Evolutionary conservation across 1,284 basidiomycete species (phyloP).

Genomic region (Coniophora puteana): DNA sequence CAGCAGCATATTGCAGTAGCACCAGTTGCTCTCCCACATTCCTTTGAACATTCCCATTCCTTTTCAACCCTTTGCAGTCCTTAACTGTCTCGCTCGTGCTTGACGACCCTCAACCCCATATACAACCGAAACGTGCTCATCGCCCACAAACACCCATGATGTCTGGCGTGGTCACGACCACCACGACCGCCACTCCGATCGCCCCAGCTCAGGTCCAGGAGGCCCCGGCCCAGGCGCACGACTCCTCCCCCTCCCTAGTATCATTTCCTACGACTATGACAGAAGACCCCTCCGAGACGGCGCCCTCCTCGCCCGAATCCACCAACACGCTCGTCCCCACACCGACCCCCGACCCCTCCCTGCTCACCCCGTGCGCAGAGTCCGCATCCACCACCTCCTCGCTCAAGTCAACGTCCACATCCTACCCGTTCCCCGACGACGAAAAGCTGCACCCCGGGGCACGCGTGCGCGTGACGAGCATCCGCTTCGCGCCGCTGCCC

Average conservation of each 20-base stretch:
- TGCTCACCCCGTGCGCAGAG: conserved; percentile 6
- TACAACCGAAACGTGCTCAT: too few species aligned
- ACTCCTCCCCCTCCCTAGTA: conserved; percentile 1
- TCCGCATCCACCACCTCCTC: conserved; percentile 7
- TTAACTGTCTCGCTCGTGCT: too few species aligned
- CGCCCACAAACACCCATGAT: too few species aligned
- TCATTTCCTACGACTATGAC: conserved; percentile 18
- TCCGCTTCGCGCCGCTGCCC: conserved; percentile 68
- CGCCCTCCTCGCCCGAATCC: conserved; percentile 11
- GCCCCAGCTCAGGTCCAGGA: too few species aligned
- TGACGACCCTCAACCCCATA: too few species aligned
- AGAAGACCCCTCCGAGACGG: conserved; percentile 13
- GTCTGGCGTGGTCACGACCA: too few species aligned
- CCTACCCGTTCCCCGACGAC: too few species aligned
- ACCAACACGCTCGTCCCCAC: conserved; percentile 10
- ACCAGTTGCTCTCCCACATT: too few species aligned
- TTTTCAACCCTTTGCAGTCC: too few species aligned
- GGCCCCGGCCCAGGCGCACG: conserved; percentile 3
- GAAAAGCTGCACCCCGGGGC: conserved; percentile 11
- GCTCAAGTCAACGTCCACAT: conserved; percentile 13
- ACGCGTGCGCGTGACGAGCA: conserved; percentile 33
- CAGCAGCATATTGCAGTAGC: too few species aligned
- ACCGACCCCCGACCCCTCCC: conserved; percentile 18
- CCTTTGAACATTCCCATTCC: too few species aligned
- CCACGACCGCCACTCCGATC: too few species aligned